Conservation (phyloP, 2,329 filamentous ascomycete genomes). For the Colletotrichum viniferum region DNA sequence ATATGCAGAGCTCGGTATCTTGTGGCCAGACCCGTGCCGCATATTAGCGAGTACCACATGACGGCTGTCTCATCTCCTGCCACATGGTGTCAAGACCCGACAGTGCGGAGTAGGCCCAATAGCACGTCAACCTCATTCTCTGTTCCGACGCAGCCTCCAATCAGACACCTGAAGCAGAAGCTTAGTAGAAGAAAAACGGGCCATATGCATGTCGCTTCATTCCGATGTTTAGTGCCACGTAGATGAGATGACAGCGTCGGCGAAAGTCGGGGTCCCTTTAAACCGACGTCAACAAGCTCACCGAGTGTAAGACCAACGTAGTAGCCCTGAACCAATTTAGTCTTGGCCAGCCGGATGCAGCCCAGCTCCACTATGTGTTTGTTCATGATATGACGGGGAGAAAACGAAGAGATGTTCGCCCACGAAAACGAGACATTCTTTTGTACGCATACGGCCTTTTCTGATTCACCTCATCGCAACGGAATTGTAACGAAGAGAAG, state of each 20-base stretch:
- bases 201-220: neutral
- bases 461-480: neutral
- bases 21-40: neutral
- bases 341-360: neutral
- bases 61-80: neutral
- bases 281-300: neutral
- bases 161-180: neutral
- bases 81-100: neutral
- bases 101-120: neutral
- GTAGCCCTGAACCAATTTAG: neutral
- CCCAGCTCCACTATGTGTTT: neutral
- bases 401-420: neutral
- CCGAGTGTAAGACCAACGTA: neutral
- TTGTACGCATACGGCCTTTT: neutral
- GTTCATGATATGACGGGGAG: neutral
- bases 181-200: neutral
- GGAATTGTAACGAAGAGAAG: fast-evolving
- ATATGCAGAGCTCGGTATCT: neutral
- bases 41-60: neutral
- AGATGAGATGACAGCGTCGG: neutral
- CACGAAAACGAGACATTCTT: neutral
- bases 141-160: neutral
- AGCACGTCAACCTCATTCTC: neutral
- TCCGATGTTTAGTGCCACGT: neutral
- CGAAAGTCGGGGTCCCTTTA: neutral